Evolutionary conservation across 2,329 filamentous ascomycete species (phyloP), one percentile per base, ranked within the genome.

Genomic region (Madurella mycetomatis): DNA sequence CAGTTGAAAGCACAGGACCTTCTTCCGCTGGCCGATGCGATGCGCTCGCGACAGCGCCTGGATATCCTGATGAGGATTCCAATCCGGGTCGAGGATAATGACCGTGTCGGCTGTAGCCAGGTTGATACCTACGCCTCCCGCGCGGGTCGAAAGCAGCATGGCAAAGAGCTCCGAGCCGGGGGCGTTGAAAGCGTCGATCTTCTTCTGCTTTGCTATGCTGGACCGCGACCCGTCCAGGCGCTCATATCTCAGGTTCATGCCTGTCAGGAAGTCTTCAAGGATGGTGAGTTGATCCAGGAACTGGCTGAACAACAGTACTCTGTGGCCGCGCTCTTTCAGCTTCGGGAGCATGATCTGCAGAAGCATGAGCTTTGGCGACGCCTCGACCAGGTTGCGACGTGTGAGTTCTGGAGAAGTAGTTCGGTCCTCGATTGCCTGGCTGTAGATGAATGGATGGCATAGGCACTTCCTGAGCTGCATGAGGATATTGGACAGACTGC

Each of bases 51-150:
- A 95, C 31, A 99, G 79, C 0, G 94, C 94, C 69, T 99, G 94
- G 41, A 99, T 88, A 65, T 99, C 95, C 70, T 99, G 94, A 66
- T 99, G 94, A 0, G 94, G 94, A 58, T 99, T 99, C 76, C 95
- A 97, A 67, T 99, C 94, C 0, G 90, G 90, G 64, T 99, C 92
- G 61, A 97, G 84, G 61, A 99, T 96, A 60, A 99, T 96, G 57
- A 99, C 95, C 0, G 94, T 99, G 66, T 99, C 94, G 2, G 94
- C 94, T 8, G 92, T 96, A 0, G 94, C 94, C 52, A 99, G 79
- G 67, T 99, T 99, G 75, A 99, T 99, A 15, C 94, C 95, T 0
- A 99, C 92, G 65, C 95, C 94, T 51, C 94, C 94, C 16, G 95
- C 92, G 59, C 94, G 86, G 3, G 95, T 99, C 0, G 92, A 97